Evolutionary conservation across 75 land plant genomes (phyloP), one percentile per base, ranked within the genome.

Genomic region (Cryptomeria japonica): DNA sequence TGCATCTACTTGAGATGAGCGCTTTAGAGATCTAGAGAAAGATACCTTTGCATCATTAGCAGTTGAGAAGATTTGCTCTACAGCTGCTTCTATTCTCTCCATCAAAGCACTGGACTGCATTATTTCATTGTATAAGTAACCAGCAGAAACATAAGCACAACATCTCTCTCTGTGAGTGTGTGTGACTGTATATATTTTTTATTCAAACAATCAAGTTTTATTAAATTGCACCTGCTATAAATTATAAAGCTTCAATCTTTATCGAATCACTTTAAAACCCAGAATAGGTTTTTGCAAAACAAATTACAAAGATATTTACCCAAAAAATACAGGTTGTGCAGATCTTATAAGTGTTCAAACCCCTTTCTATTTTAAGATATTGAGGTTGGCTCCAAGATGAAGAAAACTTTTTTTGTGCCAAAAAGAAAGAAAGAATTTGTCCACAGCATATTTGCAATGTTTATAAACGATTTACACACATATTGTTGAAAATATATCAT

Each of bases 11-110:
- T 82, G 32, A 44, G n/a, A 82, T 44, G 31, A 82, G 31, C 44
- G 14, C 47, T 82, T 80, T 25, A 44, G 83, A 41, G 28, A 80
- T 22, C 31, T 42, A 9, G 84, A 44, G 46, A 31, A 73, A 61
- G 25, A 44, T 82, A 82, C 84, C 84, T 82, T 82, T 3, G 84
- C 84, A 82, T 82, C 84, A 82, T 82, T 82, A 22, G 84, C 84
- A 82, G 49, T 46, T 44, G 84, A 82, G 14, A 82, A 82, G 51
- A 82, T 42, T 82, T 44, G 84, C 49, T 82, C 84, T 82, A 44
- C 84, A 82, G 84, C 51, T 38, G n/a, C 84, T 18, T 82, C 84
- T 28, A 82, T 25, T 46, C 25, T 46, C 84, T 37, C 84, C 84
- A 82, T 46, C 49, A 28, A 82, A 82, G 84, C 32, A n/a, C 47